Evolutionary conservation across 2,329 filamentous ascomycete species (phyloP).

Genomic region (Phyllachora maydis): DNA sequence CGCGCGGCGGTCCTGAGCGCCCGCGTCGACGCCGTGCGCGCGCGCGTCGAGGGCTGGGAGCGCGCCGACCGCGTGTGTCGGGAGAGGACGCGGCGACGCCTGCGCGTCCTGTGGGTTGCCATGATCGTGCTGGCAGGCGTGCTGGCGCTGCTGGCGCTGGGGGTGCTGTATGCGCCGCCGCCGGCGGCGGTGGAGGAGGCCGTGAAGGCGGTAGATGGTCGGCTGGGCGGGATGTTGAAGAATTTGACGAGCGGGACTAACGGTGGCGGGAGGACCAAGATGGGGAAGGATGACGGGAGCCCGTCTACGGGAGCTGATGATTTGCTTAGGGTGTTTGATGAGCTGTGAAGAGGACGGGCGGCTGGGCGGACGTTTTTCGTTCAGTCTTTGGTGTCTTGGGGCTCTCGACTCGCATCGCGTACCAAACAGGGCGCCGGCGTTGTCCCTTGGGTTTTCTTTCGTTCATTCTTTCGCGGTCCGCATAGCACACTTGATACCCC

Average conservation of each 20-base stretch:
- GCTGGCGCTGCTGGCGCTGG: constrained; percentile 20
- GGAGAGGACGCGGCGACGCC: constrained; percentile 40
- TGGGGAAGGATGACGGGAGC: constrained; percentile 5
- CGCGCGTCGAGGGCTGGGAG: constrained; percentile 47
- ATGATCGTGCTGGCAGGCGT: constrained; percentile 26
- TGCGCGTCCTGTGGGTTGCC: constrained; percentile 43
- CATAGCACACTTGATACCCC: no score
- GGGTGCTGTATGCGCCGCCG: constrained; percentile 13
- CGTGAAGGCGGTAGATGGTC: constrained; percentile 3
- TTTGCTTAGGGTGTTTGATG: constrained; percentile 21
- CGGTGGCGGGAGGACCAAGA: no score
- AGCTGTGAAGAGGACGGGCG: constrained; percentile 14
- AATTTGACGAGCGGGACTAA: no score
- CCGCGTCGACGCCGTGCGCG: constrained; percentile 41
- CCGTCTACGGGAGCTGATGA: constrained; percentile 9
- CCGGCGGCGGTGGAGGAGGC: constrained; percentile 4
- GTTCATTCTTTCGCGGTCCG: no score
- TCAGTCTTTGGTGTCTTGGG: no score
- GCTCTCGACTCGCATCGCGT: no score
- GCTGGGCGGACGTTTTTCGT: no score
- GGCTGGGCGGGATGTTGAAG: constrained; percentile 3
- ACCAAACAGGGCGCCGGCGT: no score
- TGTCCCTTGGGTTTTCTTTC: no score
- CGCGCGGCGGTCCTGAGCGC: constrained; percentile 37
- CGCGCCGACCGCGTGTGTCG: constrained; percentile 45